Percentiles rank a stretch among this genome's conserved stretches.
Conservation (phyloP, 306 rosid genomes). For the Acmispon strigosus region DNA sequence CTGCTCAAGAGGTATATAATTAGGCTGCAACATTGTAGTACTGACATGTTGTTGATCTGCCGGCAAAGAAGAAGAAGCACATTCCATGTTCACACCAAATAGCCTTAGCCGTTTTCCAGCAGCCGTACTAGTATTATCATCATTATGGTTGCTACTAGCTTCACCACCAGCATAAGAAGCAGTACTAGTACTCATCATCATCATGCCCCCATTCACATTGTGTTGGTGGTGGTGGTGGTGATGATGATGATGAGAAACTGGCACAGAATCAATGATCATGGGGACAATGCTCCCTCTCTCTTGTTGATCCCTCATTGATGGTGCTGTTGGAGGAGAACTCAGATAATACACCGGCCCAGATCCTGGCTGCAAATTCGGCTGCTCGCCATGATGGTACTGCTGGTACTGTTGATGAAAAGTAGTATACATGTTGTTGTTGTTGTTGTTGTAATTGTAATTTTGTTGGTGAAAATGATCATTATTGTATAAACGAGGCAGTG, state of each 20-base stretch:
- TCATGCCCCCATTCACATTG: too few relatives aligned
- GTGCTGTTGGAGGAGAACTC: constrained; percentile 3
- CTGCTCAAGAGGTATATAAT: too few relatives aligned
- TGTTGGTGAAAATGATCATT: constrained; percentile 11
- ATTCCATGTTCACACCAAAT: constrained; percentile 87
- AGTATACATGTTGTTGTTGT: constrained; percentile 13
- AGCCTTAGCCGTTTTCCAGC: constrained; percentile 49
- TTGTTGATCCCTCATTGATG: not conserved
- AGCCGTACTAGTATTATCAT: too few relatives aligned
- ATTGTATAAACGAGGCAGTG: not conserved
- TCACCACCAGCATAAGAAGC: too few relatives aligned
- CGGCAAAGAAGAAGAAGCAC: constrained; percentile 18
- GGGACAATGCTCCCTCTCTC: constrained; percentile 28
- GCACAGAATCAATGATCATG: constrained; percentile 46
- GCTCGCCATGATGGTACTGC: too few relatives aligned
- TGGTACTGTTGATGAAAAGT: constrained; percentile 16
- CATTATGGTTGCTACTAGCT: too few relatives aligned
- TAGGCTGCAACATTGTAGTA: too few relatives aligned
- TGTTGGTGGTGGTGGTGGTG: not conserved
- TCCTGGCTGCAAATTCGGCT: constrained; percentile 21
- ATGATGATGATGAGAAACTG: constrained; percentile 28
- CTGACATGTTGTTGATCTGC: too few relatives aligned
- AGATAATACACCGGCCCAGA: constrained; percentile 23
- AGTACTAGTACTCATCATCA: too few relatives aligned
- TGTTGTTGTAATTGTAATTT: constrained; percentile 20